These are phyloP conservation scores for Circinella minor DNA, from an alignment of 371 early-diverging fungal genomes.

Conservation along the genomic window DNA sequence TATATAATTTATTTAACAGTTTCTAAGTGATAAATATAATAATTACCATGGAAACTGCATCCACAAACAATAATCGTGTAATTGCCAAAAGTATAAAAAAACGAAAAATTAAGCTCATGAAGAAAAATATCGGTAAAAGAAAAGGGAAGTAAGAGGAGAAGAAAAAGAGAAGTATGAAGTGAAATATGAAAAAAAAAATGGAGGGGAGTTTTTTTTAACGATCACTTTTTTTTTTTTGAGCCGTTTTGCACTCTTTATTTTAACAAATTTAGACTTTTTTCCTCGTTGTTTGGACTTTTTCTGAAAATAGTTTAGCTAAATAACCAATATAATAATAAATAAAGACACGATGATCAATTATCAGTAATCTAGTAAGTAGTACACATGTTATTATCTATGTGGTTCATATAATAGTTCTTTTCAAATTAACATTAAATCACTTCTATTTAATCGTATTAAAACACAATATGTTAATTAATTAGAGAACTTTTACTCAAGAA, in stretches of 20 bases:
- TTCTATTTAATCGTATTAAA: too few species aligned
- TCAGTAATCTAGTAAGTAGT: too few species aligned
- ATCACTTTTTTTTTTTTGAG: neutral
- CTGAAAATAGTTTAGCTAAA: neutral
- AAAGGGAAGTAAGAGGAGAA: too few species aligned
- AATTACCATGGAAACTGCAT: conserved; percentile 13
- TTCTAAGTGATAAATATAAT: neutral
- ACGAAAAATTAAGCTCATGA: conserved; percentile 1
- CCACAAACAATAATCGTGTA: neutral
- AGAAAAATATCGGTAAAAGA: neutral
- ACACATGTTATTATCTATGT: too few species aligned
- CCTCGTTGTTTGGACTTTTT: neutral
- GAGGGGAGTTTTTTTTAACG: neutral
- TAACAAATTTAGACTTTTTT: neutral
- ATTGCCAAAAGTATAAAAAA: conserved; percentile 7
- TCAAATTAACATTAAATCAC: too few species aligned
- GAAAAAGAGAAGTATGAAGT: conserved; percentile 7
- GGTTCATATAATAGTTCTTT: too few species aligned
- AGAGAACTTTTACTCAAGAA: too few species aligned
- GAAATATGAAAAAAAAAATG: conserved; percentile 1
- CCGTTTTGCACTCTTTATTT: neutral
- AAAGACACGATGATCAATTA: too few species aligned
- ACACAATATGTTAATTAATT: too few species aligned
- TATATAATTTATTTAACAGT: too few species aligned
- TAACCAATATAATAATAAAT: too few species aligned